Base-by-base conservation (phyloP, 2,329 filamentous ascomycete genomes). In the Emmonsia crescens region DNA sequence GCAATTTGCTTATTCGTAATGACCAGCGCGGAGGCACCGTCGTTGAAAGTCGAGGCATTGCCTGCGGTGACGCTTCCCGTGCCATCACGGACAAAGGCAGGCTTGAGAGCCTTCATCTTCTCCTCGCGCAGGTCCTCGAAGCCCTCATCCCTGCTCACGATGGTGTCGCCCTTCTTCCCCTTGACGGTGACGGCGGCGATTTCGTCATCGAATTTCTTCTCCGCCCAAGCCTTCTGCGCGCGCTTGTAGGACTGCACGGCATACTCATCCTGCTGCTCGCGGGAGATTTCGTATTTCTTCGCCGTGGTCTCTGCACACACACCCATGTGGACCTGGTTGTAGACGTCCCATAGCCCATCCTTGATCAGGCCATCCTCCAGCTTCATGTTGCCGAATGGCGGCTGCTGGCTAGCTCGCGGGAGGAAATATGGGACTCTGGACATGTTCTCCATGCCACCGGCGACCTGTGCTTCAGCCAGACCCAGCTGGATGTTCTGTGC, bases 381-480 rank as follows among this genome's bases (percentile, higher is more conserved):
- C 75, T 89, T 89, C 68, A 94, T 81, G 69, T 96, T 85, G 40
- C 94, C 94, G 70, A 97, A 96, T 0, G 91, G 80, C 0, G 92
- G 89, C 68, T 94, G 81, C 64, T 88, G 84, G 70, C 86, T 90
- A n/a, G 91, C 85, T 38, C 94, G 85, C 8, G 89, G 86, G 36
- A 95, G 78, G 73, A 96, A 97, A 76, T 95, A 95, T 2, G 94
- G 94, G 4, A 96, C 91, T 46, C 89, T 84, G 5, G 89, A 90
- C 94, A 99, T 99, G 76, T 90, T 96, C 79, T 99, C 94, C 89
- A 99, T 96, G 60, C 94, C 94, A 64, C 94, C 94, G 1, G 94
- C 94, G 8, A 97, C 82, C 73, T 96, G 89, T 0, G 89, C 92
- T 70, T 96, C 89, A 19, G 91, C 85, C 10, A 96, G 82, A 5